Percentiles rank a stretch among this genome's conserved stretches.
phyloP scores from a whole-genome alignment of 2,329 filamentous ascomycete genomes.

The Aureobasidium uvarum region DNA sequence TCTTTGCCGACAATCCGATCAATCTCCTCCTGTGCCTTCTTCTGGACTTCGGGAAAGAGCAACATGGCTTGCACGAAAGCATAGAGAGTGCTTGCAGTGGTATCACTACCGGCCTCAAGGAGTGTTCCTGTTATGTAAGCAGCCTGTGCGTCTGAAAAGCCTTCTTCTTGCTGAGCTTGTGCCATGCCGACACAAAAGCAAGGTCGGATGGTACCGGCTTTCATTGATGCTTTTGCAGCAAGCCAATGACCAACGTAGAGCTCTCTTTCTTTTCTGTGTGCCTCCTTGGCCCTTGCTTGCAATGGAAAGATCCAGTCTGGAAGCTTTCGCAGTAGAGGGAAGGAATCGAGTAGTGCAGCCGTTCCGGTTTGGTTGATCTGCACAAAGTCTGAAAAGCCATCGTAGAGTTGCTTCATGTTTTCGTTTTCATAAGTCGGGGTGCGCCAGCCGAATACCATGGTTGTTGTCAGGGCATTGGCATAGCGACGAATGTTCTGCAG shows the following conservation, averaged over 20 bases:
- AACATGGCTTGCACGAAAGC: conserved; percentile 52
- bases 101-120: conserved; percentile 39
- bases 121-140: conserved; percentile 36
- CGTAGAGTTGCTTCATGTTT: conserved; percentile 32
- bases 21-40: conserved; percentile 38
- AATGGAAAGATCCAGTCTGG: conserved; percentile 37
- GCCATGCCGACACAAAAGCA: conserved; percentile 32
- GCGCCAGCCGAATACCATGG: conserved; percentile 40
- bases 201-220: conserved; percentile 34
- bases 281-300: conserved; percentile 35
- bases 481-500: conserved; percentile 39
- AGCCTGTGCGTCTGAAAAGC: conserved; percentile 39
- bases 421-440: conserved; percentile 33
- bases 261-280: conserved; percentile 37
- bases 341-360: conserved; percentile 36
- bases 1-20: conserved; percentile 39
- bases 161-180: conserved; percentile 33
- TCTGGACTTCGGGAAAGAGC: conserved; percentile 47
- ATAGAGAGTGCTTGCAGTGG: conserved; percentile 34
- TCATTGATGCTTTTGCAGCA: conserved; percentile 36
- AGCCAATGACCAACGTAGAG: conserved; percentile 41
- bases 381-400: conserved; percentile 19
- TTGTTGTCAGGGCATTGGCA: conserved; percentile 39
- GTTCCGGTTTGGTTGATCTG: conserved; percentile 26
- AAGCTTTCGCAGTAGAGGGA: conserved; percentile 52